phyloP scores from a whole-genome alignment of 805 yeast species.

The Kodamaea fukazawae region DNA sequence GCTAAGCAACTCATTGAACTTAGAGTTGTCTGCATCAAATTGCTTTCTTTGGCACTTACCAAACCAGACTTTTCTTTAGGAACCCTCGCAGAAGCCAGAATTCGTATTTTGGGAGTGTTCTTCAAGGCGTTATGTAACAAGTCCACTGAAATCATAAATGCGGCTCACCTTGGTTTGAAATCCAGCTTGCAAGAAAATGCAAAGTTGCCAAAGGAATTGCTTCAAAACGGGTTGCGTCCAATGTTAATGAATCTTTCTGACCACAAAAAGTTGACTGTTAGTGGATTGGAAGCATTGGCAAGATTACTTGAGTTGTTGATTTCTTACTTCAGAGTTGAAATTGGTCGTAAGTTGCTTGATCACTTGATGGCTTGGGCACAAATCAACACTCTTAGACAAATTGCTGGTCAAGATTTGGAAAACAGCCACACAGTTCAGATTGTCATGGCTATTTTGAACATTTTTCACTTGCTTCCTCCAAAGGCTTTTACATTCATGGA shows the following conservation, averaged over 20 bases:
- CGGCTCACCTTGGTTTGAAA: constrained; percentile 86
- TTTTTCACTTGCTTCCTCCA: constrained; percentile 88
- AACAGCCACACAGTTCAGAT: constrained; percentile 81
- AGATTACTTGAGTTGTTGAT: constrained; percentile 80
- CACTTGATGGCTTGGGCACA: constrained; percentile 97
- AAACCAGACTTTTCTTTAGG: constrained; percentile 79
- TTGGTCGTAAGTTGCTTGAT: constrained; percentile 88
- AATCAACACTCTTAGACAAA: constrained; percentile 67
- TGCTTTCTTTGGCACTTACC: constrained; percentile 78
- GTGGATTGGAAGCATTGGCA: constrained; percentile 89
- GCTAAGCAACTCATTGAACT: constrained; percentile 83
- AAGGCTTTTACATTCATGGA: constrained; percentile 91
- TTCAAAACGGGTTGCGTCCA: constrained; percentile 95
- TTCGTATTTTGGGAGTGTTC: constrained; percentile 86
- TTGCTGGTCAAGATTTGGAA: constrained; percentile 76
- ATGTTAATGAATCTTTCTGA: constrained; percentile 94
- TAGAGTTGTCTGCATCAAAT: constrained; percentile 83
- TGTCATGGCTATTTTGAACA: constrained; percentile 84
- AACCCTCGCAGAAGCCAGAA: constrained; percentile 73
- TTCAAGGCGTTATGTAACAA: constrained; percentile 88
- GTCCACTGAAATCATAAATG: constrained; percentile 83
- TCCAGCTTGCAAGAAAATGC: constrained; percentile 81
- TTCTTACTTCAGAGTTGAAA: constrained; percentile 93
- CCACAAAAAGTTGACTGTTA: constrained; percentile 82
- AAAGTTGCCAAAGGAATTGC: constrained; percentile 85